Evolutionary conservation across 2,329 filamentous ascomycete genomes (phyloP).

Genomic region (Leptographium flavum): DNA sequence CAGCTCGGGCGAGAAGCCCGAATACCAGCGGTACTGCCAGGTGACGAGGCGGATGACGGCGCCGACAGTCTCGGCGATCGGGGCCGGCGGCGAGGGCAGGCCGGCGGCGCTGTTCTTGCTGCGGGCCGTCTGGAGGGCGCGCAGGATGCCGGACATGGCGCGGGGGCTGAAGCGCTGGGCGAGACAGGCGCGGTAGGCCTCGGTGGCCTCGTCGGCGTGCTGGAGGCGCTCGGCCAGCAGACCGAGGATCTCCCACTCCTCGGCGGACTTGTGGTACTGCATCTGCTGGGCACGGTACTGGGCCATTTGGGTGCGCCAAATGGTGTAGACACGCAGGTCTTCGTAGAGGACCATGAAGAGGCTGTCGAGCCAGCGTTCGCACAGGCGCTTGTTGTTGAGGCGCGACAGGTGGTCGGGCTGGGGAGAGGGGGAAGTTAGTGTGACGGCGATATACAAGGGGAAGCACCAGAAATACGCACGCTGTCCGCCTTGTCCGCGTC

Average conservation of each 20-base stretch:
- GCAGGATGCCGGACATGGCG: slow-evolving; percentile 73
- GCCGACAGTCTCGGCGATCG: slow-evolving; percentile 62
- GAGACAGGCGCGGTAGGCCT: slow-evolving; percentile 84
- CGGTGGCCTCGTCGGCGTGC: slow-evolving; percentile 78
- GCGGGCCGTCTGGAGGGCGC: slow-evolving; percentile 50
- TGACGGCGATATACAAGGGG: background rate
- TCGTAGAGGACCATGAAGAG: slow-evolving; percentile 99
- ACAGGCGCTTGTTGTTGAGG: slow-evolving; percentile 93
- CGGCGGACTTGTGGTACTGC: slow-evolving; percentile 90
- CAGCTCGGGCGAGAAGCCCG: slow-evolving; percentile 89
- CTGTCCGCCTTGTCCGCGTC: slow-evolving; percentile 67
- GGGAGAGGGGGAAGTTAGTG: slow-evolving; percentile 17
- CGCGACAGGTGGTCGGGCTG: slow-evolving; percentile 63
- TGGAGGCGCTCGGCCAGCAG: slow-evolving; percentile 86
- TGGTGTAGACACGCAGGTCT: slow-evolving; percentile 94
- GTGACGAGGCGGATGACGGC: slow-evolving; percentile 85
- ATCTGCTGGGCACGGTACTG: slow-evolving; percentile 88
- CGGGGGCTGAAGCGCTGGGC: slow-evolving; percentile 85
- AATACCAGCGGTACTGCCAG: slow-evolving; percentile 99
- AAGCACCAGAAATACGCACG: slow-evolving; percentile 25
- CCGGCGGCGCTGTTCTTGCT: background rate
- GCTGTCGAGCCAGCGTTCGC: slow-evolving; percentile 95
- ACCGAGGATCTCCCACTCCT: slow-evolving; percentile 97
- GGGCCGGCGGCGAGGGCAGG: background rate
- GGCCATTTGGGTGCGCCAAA: slow-evolving; percentile 96